Evolutionary conservation across 352 stramenopile species (phyloP).

Genomic region (Blastocystis sp.): DNA sequence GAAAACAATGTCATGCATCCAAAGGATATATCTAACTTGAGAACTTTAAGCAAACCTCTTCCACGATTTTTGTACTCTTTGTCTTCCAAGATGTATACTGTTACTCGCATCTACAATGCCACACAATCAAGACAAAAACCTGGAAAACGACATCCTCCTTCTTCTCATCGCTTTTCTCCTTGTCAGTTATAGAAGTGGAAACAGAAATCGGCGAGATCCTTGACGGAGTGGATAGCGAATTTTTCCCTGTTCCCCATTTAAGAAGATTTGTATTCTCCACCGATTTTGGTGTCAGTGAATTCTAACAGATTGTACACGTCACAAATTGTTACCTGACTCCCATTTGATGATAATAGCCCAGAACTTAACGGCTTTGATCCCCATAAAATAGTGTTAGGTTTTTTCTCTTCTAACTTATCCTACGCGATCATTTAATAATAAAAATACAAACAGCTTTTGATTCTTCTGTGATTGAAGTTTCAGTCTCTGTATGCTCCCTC

Average conservation of each 20-base stretch:
- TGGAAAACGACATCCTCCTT: neutral
- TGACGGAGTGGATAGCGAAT: neutral
- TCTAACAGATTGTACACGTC: neutral
- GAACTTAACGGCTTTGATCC: neutral
- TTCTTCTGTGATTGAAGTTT: neutral
- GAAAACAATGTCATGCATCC: neutral
- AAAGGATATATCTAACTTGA: constrained; percentile 13
- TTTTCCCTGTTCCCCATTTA: constrained; percentile 45
- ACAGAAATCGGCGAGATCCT: neutral
- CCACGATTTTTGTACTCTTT: constrained; percentile 27
- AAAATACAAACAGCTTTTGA: neutral
- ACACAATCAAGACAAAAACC: neutral
- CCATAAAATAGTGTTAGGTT: neutral
- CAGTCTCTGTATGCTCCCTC: neutral
- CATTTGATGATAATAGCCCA: neutral
- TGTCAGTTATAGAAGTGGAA: neutral
- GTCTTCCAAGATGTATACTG: neutral
- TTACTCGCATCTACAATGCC: neutral
- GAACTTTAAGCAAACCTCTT: constrained; percentile 9
- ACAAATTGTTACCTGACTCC: neutral
- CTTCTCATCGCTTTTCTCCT: neutral
- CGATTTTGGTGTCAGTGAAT: neutral
- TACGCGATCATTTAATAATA: neutral
- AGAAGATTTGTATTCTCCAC: neutral
- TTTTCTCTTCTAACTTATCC: neutral